Conservation (phyloP, 768 basidiomycete genomes). For the Xerocomellus dryophilus region DNA sequence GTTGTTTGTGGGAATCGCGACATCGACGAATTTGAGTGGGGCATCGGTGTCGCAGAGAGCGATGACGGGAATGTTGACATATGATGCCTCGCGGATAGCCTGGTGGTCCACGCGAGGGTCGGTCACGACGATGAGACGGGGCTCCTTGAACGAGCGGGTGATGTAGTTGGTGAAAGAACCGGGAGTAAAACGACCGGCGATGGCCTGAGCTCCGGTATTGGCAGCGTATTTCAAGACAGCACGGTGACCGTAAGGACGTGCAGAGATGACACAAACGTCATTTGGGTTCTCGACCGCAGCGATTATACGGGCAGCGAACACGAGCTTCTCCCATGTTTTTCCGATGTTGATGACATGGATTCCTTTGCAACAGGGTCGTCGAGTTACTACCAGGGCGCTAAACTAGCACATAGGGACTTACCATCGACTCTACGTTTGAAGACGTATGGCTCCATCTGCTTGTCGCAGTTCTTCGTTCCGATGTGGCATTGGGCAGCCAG, state of each 20-base stretch:
- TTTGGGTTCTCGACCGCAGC: conserved; percentile 97
- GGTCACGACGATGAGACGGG: conserved; percentile 95
- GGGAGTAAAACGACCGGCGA: conserved; percentile 98
- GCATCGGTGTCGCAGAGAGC: conserved; percentile 99
- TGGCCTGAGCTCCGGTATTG: conserved; percentile 97
- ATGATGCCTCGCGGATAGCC: conserved; percentile 99
- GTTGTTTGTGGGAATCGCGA: conserved; percentile 99
- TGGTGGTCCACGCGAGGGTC: conserved; percentile 99
- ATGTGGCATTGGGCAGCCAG: conserved; percentile 95
- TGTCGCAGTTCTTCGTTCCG: conserved; percentile 99
- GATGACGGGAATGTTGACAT: conserved; percentile 99
- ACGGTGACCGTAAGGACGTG: conserved; percentile 98
- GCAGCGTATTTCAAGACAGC: conserved; percentile 98
- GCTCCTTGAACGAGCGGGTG: conserved; percentile 99
- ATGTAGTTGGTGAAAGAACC: conserved; percentile 99
- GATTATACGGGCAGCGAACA: conserved; percentile 95
- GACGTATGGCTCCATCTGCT: conserved; percentile 98
- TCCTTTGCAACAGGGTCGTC: conserved; percentile 46
- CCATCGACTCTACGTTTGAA: conserved; percentile 96
- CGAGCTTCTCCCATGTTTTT: conserved; percentile 99
- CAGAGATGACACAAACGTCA: conserved; percentile 97
- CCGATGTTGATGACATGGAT: conserved; percentile 98
- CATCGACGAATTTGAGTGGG: conserved; percentile 94
- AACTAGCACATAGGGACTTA: conserved; percentile 38
- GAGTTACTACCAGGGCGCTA: conserved; percentile 12